Percentiles rank a stretch among this genome's conserved stretches.
Conservation (phyloP, 768 basidiomycete species). For the Lepiota venenata region DNA sequence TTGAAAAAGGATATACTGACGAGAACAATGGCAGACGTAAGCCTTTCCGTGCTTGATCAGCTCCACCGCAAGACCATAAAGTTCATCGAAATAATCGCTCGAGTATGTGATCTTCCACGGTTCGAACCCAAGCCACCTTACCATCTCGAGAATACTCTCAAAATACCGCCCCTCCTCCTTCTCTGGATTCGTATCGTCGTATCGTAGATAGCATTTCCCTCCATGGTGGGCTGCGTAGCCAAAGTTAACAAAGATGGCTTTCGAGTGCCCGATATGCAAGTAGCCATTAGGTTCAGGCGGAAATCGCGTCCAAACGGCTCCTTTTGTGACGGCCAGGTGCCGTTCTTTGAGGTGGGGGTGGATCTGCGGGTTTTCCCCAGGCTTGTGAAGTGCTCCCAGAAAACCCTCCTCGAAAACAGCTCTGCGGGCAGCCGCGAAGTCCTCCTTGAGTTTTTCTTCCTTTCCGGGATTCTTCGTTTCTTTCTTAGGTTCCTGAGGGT, state of each 20-base stretch:
- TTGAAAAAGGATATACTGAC: constrained; percentile 44
- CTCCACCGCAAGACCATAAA: constrained; percentile 85
- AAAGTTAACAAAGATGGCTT: constrained; percentile 97
- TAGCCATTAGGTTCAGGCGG: constrained; percentile 99
- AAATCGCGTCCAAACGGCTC: constrained; percentile 91
- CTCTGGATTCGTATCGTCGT: constrained; percentile 98
- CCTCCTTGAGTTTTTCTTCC: constrained; percentile 24
- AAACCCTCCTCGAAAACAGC: constrained; percentile 94
- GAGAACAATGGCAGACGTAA: constrained; percentile 94
- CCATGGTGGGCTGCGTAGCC: constrained; percentile 95
- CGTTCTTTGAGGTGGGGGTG: constrained; percentile 71
- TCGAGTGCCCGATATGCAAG: constrained; percentile 95
- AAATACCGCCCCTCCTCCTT: constrained; percentile 96
- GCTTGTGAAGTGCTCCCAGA: constrained; percentile 87
- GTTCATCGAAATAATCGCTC: constrained; percentile 89
- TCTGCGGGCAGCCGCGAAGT: constrained; percentile 41
- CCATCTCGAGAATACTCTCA: constrained; percentile 92
- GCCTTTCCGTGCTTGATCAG: constrained; percentile 89
- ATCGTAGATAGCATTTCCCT: constrained; percentile 93
- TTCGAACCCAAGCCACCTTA: constrained; percentile 96
- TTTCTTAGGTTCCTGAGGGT: constrained; percentile 48
- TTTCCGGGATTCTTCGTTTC: constrained; percentile 33
- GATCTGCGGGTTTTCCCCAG: constrained; percentile 91
- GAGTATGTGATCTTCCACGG: constrained; percentile 99
- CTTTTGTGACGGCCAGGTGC: constrained; percentile 78